phyloP scores from a whole-genome alignment of 2,329 filamentous ascomycete genomes.

The Pseudogymnoascus verrucosus region DNA sequence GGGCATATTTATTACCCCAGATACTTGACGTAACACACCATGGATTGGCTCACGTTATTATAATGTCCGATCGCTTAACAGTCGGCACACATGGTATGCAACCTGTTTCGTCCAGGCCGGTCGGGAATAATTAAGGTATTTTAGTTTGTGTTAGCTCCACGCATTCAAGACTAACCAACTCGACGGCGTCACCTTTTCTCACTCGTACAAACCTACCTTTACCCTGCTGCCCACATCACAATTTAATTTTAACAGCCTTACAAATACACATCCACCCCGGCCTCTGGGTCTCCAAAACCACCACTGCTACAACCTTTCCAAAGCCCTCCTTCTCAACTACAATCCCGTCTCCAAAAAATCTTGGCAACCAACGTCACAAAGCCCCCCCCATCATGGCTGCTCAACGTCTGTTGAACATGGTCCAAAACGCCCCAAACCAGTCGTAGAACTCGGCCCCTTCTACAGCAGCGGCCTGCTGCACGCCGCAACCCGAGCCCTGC shows the following conservation, averaged over 20 bases:
- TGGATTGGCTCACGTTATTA: conserved; percentile 5
- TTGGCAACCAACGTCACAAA: neutral
- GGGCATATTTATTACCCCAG: neutral
- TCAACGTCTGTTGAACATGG: conserved; percentile 9
- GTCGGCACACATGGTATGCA: neutral
- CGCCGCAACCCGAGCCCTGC: neutral
- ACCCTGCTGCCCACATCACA: conserved; percentile 8
- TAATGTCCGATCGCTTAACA: conserved; percentile 1
- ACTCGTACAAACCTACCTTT: conserved; percentile 6
- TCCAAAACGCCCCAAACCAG: conserved; percentile 4
- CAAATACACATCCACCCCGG: conserved; percentile 2
- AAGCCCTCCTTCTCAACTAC: neutral
- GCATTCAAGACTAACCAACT: neutral
- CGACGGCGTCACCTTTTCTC: conserved; percentile 5
- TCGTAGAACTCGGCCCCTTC: conserved; percentile 4
- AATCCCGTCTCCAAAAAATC: neutral
- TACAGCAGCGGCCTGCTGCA: conserved; percentile 7
- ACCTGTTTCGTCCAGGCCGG: conserved; percentile 1
- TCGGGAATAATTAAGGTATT: conserved; percentile 8
- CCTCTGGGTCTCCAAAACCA: neutral
- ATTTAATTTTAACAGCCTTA: neutral
- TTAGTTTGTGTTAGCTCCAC: conserved; percentile 2
- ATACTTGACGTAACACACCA: neutral
- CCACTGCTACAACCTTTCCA: neutral
- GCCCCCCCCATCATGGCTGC: conserved; percentile 1